Base-by-base conservation (phyloP, 2,329 filamentous ascomycete genomes). In the Venturia aucupariae region DNA sequence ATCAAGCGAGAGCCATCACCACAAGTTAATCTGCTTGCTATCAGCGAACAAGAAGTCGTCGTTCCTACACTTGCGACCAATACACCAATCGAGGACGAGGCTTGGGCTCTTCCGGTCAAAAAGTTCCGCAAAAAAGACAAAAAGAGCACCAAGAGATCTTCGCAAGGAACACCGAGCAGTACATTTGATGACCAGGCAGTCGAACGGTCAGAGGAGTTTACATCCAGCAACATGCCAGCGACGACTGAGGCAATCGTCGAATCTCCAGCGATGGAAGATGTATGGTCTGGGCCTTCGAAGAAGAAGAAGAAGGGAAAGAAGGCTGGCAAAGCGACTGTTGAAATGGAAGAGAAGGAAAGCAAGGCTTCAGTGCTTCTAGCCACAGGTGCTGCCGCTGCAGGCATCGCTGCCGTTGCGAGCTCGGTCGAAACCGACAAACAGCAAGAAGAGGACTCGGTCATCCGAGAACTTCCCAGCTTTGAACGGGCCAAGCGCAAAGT, bases 401-500 rank as follows among this genome's bases (percentile, higher is more conserved):
- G 55, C 7, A 30, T 44, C 6, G 62, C 51, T 30, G 22, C 44
- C 27, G 22, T 54, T 8, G 46, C 46, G 38, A 61, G 59, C 59
- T 42, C 59, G 6, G 27, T 61, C 35, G n/a, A 41, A 38, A 22
- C 15, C 24, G 59, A 42, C 30, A 32, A 42, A 32, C 59, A 42
- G 59, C 30, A 61, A n/a, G 59, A 57, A 19, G 27, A 57, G 15
- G 51, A 57, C 6, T 57, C 30, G 19, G 19, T 15, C 15, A 57
- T 27, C 30, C 51, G 30, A 57, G 51, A 57, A 19, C 65, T 65
- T 51, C 62, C 69, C 22, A 67, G 63, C 17, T 57, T 69, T 15
- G 68, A 71, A 61, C 66, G 67, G 4, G 64, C 67, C 44, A 76
- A 77, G 64, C 72, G 75, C 59, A 70, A 73, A 65, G 68, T 69